Evolutionary conservation across 1,284 basidiomycete species (phyloP).

Genomic region (Neolentinus lepideus): DNA sequence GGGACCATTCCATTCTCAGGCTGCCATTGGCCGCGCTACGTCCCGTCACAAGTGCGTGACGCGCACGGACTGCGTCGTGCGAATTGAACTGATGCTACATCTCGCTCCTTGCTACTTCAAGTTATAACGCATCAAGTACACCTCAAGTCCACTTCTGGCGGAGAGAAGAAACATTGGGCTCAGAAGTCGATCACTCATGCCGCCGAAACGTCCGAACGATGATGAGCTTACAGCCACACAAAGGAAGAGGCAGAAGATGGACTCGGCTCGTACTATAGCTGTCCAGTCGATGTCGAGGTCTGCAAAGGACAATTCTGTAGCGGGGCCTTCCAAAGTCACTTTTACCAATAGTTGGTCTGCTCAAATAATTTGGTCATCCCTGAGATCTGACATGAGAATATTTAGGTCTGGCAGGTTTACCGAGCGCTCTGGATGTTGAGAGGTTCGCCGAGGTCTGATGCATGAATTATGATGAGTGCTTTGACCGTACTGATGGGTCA

Average conservation of each 20-base stretch:
- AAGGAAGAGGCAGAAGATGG: slow-evolving; percentile 63
- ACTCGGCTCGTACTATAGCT: slow-evolving; percentile 57
- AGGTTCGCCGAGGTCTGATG: slow-evolving; percentile 71
- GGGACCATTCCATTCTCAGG: not conserved
- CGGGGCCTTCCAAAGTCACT: slow-evolving; percentile 33
- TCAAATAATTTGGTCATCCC: not conserved
- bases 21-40: not conserved
- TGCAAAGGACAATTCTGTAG: slow-evolving; percentile 18
- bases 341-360: slow-evolving; percentile 31
- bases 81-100: no score
- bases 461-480: not conserved
- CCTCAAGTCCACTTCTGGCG: no score
- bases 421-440: slow-evolving; percentile 77
- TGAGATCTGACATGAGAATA: not conserved
- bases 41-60: slow-evolving; percentile 4
- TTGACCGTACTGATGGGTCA: not conserved
- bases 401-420: slow-evolving; percentile 52
- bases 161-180: no score
- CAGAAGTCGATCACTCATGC: slow-evolving; percentile 34
- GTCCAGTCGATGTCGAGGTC: slow-evolving; percentile 37
- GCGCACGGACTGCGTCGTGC: no score
- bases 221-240: slow-evolving; percentile 36
- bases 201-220: slow-evolving; percentile 43
- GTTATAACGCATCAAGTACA: no score
- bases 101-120: no score